Evolutionary conservation across 108 stramenopile species (phyloP), one percentile per base, ranked within the genome.

Genomic region (Skeletonema tropicum): DNA sequence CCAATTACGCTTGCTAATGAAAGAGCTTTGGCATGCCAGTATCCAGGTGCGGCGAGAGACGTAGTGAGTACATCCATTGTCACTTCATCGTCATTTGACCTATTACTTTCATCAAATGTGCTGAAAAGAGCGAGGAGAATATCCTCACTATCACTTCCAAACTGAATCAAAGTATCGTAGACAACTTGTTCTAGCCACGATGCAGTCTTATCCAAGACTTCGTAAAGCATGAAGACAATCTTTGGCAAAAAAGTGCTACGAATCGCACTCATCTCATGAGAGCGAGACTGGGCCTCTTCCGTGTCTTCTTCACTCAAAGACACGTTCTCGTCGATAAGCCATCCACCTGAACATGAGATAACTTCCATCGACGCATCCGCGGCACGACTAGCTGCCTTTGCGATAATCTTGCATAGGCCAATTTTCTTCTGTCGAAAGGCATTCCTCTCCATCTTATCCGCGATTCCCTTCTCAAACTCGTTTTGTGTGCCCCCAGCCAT

Each of bases 161-260:
- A 70, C 25, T 65, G 71, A 39, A 75, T 35, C 15, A 77, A 45
- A 26, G 78, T 74, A 70, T 93, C 87, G 67, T 82, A 57, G 42
- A 88, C 79, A 41, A 86, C 75, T 46, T 68, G 64, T 13, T 86
- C 83, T 82, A 91, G 65, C 90, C 90, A 94, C 69, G 60, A 63
- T 10, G 90, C 93, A 29, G 90, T 91, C 55, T 86, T 83, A 60
- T 88, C 75, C 66, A 89, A 90, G 0, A 91, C 88, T 68, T 86
- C 74, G 41, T 84, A 78, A 35, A 89, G 85, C 74, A 88, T 63
- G 52, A 77, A 83, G 32, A 89, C 85, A 19, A 85, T 78, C 42
- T 77, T 65, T 0, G 89, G 87, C 14, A 94, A 55, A 45, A 83
- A 73, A 0, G 74, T 68, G 6, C 74, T 62, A 21, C 85, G 83